Percentiles rank a stretch among this genome's conserved stretches.
Evolutionary conservation across 1,139 yeast species (phyloP).

Genomic region (Ogataea hybrid): DNA sequence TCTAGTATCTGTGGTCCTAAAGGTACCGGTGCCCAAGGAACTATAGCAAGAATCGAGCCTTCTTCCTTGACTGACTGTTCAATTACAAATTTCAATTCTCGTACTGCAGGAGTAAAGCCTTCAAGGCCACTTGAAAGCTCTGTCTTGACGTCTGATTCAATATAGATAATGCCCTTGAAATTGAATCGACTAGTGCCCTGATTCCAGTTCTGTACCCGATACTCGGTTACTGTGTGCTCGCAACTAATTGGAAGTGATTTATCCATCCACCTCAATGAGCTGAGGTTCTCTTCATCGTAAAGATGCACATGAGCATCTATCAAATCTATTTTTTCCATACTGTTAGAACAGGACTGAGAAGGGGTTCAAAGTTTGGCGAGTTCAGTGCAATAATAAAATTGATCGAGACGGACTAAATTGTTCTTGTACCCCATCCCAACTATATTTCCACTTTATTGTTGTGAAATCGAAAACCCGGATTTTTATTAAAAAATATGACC

Average conservation of each 20-base stretch:
- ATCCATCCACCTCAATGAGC: constrained; percentile 33
- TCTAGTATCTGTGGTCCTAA: constrained; percentile 22
- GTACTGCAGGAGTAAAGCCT: constrained; percentile 28
- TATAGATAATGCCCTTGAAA: constrained; percentile 30
- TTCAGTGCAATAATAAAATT: background rate
- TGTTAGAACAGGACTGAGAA: background rate
- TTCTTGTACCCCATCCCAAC: background rate
- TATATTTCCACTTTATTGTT: background rate
- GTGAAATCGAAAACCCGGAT: background rate
- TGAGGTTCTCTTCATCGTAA: constrained; percentile 26
- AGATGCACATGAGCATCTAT: constrained; percentile 38
- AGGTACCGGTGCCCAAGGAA: constrained; percentile 33
- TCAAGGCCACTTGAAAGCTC: background rate
- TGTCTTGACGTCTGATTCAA: constrained; percentile 34
- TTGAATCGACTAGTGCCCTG: constrained; percentile 2
- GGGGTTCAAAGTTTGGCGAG: background rate
- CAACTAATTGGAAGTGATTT: constrained; percentile 19
- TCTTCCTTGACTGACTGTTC: constrained; percentile 16
- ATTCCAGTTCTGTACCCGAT: constrained; percentile 2
- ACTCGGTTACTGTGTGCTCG: constrained; percentile 27
- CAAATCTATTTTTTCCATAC: constrained; percentile 3
- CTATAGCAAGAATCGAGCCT: constrained; percentile 22
- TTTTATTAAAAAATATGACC: background rate
- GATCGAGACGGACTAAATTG: background rate
- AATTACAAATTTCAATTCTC: constrained; percentile 30